Evolutionary conservation across 768 basidiomycete genomes (phyloP).

Genomic region (Leucosporidium yakuticum): DNA sequence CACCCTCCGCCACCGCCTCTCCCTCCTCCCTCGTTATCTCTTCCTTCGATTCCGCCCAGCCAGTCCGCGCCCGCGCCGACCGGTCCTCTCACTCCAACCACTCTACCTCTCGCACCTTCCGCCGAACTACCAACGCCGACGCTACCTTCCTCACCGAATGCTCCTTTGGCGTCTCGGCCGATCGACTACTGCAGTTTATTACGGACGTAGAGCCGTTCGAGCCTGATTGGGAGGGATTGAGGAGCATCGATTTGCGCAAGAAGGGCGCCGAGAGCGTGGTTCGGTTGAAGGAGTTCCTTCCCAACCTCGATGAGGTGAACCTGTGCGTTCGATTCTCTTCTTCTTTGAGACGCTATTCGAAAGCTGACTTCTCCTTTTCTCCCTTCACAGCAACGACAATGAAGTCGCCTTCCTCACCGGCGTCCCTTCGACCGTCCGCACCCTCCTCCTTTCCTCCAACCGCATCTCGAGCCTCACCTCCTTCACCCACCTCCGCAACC

Average conservation of each 20-base stretch:
- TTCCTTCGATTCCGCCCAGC: neutral
- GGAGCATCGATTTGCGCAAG: constrained; percentile 63
- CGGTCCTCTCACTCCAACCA: neutral
- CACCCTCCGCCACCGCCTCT: neutral
- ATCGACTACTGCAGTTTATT: constrained; percentile 80
- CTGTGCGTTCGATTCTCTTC: constrained; percentile 55
- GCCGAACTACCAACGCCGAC: constrained; percentile 40
- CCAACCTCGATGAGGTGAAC: constrained; percentile 44
- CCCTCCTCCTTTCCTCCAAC: constrained; percentile 44
- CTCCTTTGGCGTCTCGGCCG: constrained; percentile 90
- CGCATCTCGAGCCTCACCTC: constrained; percentile 82
- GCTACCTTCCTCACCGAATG: constrained; percentile 87
- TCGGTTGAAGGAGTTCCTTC: constrained; percentile 77
- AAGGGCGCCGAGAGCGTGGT: constrained; percentile 75
- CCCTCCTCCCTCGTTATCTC: constrained; percentile 4
- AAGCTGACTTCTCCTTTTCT: constrained; percentile 16
- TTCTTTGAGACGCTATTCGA: constrained; percentile 28
- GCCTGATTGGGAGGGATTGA: constrained; percentile 83
- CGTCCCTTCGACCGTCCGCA: constrained; percentile 44
- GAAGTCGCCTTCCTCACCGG: constrained; percentile 47
- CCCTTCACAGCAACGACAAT: constrained; percentile 39
- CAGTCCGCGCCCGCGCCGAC: neutral
- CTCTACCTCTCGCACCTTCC: constrained; percentile 22
- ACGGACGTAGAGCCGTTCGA: constrained; percentile 93
- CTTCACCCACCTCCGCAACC: constrained; percentile 73